These are phyloP conservation scores for Ceratobasidium sp. DNA, from an alignment of 1,284 basidiomycete genomes.

Conservation along the genomic window DNA sequence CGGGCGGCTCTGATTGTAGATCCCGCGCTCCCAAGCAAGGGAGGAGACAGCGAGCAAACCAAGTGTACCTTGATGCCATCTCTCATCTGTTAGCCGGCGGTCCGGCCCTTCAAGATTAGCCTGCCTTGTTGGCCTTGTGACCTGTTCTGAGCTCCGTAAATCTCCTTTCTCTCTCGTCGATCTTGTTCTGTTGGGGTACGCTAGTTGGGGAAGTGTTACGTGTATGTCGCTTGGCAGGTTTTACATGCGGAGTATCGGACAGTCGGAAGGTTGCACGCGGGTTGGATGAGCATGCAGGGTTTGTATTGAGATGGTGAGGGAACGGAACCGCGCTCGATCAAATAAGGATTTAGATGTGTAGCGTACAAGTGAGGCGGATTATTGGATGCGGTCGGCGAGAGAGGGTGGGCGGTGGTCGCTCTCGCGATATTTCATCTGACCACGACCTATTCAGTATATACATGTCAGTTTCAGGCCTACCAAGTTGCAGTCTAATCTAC, in stretches of 20 bases:
- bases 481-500: not conserved
- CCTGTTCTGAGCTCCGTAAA: not conserved
- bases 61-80: too few relatives aligned
- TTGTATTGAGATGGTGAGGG: not conserved
- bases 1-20: too few relatives aligned
- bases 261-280: not conserved
- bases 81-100: too few relatives aligned
- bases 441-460: constrained; percentile 41
- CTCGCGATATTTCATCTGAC: constrained; percentile 45
- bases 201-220: too few relatives aligned
- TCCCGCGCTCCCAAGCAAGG: too few relatives aligned
- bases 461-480: not conserved
- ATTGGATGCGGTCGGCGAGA: constrained; percentile 14
- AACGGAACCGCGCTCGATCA: not conserved
- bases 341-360: not conserved
- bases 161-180: constrained; percentile 5
- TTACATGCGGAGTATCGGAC: too few relatives aligned
- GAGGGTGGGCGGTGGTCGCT: constrained; percentile 31
- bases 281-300: constrained; percentile 5
- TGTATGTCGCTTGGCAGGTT: too few relatives aligned
- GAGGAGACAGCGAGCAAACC: too few relatives aligned
- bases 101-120: too few relatives aligned
- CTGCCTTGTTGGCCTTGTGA: too few relatives aligned
- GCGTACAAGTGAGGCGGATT: not conserved
- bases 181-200: too few relatives aligned